phyloP scores from a whole-genome alignment of 225 moss, liverwort and hornwort genomes.

The Physcomitrium patens region DNA sequence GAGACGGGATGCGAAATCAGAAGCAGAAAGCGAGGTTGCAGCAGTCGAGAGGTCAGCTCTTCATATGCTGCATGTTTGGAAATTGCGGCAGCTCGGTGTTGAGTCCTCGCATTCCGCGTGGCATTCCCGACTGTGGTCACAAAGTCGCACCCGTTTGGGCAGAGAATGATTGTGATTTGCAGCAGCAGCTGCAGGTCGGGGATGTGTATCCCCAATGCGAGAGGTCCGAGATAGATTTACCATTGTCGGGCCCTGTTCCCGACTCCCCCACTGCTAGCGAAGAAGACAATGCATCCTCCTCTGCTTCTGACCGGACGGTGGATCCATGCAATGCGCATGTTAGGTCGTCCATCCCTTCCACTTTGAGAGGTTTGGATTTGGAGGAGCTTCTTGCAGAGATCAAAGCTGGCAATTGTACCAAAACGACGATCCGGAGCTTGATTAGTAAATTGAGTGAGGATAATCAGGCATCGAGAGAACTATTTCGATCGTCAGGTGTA shows the following conservation, averaged over 20 bases:
- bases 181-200: constrained; percentile 13
- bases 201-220: constrained; percentile 17
- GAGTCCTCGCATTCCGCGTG: constrained; percentile 56
- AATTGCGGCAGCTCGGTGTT: constrained; percentile 65
- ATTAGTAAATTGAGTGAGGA: constrained; percentile 28
- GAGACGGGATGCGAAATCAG: constrained; percentile 52
- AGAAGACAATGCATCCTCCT: constrained; percentile 33
- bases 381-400: constrained; percentile 51
- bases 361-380: constrained; percentile 28
- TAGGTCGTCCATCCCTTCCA: constrained; percentile 32
- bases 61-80: constrained; percentile 63
- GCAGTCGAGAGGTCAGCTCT: constrained; percentile 63
- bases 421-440: constrained; percentile 36
- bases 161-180: constrained; percentile 28
- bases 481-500: constrained; percentile 36
- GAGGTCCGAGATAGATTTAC: constrained; percentile 18
- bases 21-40: constrained; percentile 62
- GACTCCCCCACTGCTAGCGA: constrained; percentile 43
- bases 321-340: constrained; percentile 33
- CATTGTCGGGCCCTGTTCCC: constrained; percentile 23
- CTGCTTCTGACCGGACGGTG: constrained; percentile 29
- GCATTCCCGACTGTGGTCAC: constrained; percentile 35
- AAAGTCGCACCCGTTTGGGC: constrained; percentile 43
- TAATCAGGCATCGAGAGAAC: constrained; percentile 9
- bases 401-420: constrained; percentile 41